A percentile compares a stretch with the other conserved stretches of the same genome.
These are phyloP conservation scores for Pythium plurisporium DNA, from an alignment of 352 stramenopile genomes.

Conservation along the genomic window DNA sequence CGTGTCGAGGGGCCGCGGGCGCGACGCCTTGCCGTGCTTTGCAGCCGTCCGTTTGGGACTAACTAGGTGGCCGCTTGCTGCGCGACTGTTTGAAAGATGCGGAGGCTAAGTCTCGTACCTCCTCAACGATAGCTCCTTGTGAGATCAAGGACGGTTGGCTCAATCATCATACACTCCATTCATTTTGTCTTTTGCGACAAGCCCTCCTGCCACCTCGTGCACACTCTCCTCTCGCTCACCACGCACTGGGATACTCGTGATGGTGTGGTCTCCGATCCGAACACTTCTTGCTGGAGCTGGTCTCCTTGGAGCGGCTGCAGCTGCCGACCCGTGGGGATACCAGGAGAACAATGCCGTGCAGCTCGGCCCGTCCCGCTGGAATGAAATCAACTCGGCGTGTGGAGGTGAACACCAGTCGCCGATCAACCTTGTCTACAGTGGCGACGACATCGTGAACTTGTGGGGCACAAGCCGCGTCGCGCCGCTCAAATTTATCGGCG, in stretches of 20 bases:
- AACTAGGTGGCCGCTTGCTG: neutral
- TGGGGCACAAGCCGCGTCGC: conserved; percentile 36
- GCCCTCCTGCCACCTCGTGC: too few relatives aligned
- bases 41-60: conserved; percentile 9
- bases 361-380: conserved; percentile 41
- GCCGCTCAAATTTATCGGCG: conserved; percentile 44
- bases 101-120: too few relatives aligned
- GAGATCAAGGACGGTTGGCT: too few relatives aligned
- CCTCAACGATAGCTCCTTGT: too few relatives aligned
- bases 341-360: conserved; percentile 30
- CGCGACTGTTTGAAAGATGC: neutral
- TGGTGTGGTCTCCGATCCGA: conserved; percentile 23
- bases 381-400: conserved; percentile 29
- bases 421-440: conserved; percentile 42
- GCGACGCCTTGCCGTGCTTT: conserved; percentile 6
- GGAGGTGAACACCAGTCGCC: conserved; percentile 47
- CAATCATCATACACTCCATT: neutral
- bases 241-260: too few relatives aligned
- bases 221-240: neutral
- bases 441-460: conserved; percentile 33
- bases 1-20: conserved; percentile 1
- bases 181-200: neutral
- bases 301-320: conserved; percentile 18
- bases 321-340: conserved; percentile 44
- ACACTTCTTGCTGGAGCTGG: conserved; percentile 22